Base-by-base conservation (phyloP, 257 asterid genomes). In the Fraxinus americana region DNA sequence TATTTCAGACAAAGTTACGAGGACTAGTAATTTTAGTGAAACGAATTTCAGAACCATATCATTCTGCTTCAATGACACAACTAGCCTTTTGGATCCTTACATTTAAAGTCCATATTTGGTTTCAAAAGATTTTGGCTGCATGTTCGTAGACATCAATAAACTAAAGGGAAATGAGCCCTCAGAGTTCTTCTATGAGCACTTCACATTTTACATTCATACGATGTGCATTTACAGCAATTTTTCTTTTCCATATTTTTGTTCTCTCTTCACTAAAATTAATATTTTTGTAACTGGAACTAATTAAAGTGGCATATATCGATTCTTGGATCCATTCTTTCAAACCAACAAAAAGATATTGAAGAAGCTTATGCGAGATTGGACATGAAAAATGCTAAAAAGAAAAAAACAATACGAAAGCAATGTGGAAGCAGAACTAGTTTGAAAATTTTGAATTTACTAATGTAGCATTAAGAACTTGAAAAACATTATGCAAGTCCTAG, bases 91-190 rank as follows among this genome's bases (percentile, higher is more conserved):
- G 48, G 41, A 17, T 79, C 71, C 74, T 57, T 12, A 16, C 48
- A 66, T 70, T 2, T 21, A 25, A 41, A 14, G 16, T 43, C 27
- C 6, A 45, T 71, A 41, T 72, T 79, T 76, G 17, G 61, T 41
- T 72, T 43, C 48, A 43, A 43, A 43, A 43, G 50, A 43, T 43
- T 43, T 43, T 43, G 50, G 50, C 10, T 52, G 52, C 52, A 54
- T 43, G 34, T 52, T 67, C 30, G 63, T 73, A 52, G 61, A 39
- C 76, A 14, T 82, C 41, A 39, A 23, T 73, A 27, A 80, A 39
- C 43, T 48, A 54, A 61, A 35, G 21, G 27, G 45, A 3, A 34
- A 77, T 16, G 7, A 30, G 27, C 30, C 30, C 8, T 17, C 19
- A 38, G 6, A 61, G 38, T 63, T 36, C 23, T 63, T 21, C 14